Evolutionary conservation across 768 basidiomycete species (phyloP).

Genomic region (Amanita subjunquillea): DNA sequence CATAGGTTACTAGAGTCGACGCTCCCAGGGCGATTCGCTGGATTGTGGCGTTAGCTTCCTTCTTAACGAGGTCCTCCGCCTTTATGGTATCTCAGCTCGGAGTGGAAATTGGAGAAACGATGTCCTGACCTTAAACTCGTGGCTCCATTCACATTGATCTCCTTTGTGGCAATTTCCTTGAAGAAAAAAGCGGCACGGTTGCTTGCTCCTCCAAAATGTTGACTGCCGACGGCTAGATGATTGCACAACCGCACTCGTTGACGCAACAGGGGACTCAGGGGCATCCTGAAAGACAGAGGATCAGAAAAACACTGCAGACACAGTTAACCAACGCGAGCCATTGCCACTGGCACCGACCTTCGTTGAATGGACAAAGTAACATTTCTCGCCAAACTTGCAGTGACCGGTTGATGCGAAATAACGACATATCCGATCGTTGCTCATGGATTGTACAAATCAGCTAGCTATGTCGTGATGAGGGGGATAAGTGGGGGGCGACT

Average conservation of each 20-base stretch:
- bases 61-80: conserved; percentile 8
- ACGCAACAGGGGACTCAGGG: background rate
- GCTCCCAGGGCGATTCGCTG: conserved; percentile 32
- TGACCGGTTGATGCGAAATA: no score
- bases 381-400: background rate
- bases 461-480: no score
- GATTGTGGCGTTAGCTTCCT: conserved; percentile 32
- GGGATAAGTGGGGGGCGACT: no score
- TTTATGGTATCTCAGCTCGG: background rate
- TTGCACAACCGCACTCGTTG: background rate
- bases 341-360: background rate
- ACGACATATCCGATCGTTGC: no score
- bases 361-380: background rate
- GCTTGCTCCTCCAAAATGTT: background rate
- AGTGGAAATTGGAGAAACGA: background rate
- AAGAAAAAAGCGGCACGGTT: background rate
- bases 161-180: background rate
- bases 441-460: no score
- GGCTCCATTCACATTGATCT: background rate
- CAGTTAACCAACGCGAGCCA: background rate
- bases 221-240: background rate
- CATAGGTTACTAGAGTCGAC: conserved; percentile 37
- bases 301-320: background rate
- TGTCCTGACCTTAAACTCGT: background rate
- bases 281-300: background rate